These are phyloP conservation scores for Cladosporium halotolerans DNA, from an alignment of 2,329 filamentous ascomycete genomes.

Conservation along the genomic window DNA sequence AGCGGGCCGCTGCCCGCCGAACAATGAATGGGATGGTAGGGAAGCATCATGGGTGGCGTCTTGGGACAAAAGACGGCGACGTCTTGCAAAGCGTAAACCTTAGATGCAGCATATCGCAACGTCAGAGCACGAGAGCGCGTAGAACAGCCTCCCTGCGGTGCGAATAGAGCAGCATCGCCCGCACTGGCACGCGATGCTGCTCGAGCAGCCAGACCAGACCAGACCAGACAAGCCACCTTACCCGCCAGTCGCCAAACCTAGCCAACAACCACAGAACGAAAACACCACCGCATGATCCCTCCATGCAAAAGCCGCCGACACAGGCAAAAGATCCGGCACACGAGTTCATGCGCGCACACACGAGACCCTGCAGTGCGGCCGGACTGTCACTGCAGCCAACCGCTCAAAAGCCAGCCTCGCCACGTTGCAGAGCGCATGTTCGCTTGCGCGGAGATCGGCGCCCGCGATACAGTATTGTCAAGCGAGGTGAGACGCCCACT, in stretches of 20 bases:
- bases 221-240: neutral
- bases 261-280: neutral
- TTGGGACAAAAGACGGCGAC: too few species aligned
- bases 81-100: too few species aligned
- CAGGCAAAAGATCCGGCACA: neutral
- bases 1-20: neutral
- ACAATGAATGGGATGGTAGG: neutral
- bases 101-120: too few species aligned
- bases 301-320: neutral
- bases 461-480: too few species aligned
- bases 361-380: neutral
- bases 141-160: too few species aligned
- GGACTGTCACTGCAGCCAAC: constrained; percentile 6
- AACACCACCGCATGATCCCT: neutral
- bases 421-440: neutral
- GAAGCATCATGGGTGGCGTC: too few species aligned
- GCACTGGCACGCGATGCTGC: too few species aligned
- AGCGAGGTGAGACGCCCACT: too few species aligned
- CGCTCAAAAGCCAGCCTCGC: neutral
- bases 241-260: too few species aligned
- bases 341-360: neutral
- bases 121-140: too few species aligned
- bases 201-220: too few species aligned
- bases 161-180: too few species aligned
- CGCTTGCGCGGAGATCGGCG: constrained; percentile 5